Percentiles rank a stretch among this genome's conserved stretches.
Evolutionary conservation across 495 filamentous ascomycete genomes (phyloP).

Genomic region (Mytilinidion resinicola): DNA sequence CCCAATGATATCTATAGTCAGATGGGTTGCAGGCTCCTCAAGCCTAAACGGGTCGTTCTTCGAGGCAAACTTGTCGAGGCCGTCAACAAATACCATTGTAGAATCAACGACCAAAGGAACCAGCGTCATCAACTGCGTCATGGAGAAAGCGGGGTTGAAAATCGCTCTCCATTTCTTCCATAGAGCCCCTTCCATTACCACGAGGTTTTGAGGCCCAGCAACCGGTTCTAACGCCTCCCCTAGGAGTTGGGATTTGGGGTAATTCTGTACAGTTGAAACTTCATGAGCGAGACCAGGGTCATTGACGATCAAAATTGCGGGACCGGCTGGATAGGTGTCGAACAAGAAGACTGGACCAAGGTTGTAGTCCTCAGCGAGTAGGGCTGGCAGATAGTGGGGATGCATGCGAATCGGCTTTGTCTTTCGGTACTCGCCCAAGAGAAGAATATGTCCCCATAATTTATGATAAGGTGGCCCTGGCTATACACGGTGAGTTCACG

Average conservation of each 20-base stretch:
- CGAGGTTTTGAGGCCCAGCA: constrained; percentile 28
- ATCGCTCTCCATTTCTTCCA: constrained; percentile 35
- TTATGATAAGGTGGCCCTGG: constrained; percentile 27
- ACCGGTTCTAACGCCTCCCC: constrained; percentile 22
- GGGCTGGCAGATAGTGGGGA: constrained; percentile 24
- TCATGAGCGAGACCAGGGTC: constrained; percentile 44
- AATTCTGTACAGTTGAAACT: constrained; percentile 10
- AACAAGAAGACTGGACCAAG: constrained; percentile 35
- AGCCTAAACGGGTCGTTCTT: constrained; percentile 31
- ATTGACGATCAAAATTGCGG: constrained; percentile 36
- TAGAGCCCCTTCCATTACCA: constrained; percentile 30
- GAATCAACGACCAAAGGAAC: constrained; percentile 35
- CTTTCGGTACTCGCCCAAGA: constrained; percentile 7
- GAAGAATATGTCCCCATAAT: constrained; percentile 29
- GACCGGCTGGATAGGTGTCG: constrained; percentile 35
- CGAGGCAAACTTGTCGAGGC: constrained; percentile 26
- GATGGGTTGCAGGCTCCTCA: constrained; percentile 32
- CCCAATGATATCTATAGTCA: constrained; percentile 39
- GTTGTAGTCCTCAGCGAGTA: constrained; percentile 25
- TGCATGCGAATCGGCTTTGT: constrained; percentile 25
- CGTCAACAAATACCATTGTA: constrained; percentile 25
- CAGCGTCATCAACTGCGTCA: constrained; percentile 31
- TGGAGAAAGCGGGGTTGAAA: constrained; percentile 39
- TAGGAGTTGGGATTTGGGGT: background rate
- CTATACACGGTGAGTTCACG: constrained; percentile 5